Conservation (phyloP, 2,329 filamentous ascomycete species). For the Fusarium solani-melongenae region DNA sequence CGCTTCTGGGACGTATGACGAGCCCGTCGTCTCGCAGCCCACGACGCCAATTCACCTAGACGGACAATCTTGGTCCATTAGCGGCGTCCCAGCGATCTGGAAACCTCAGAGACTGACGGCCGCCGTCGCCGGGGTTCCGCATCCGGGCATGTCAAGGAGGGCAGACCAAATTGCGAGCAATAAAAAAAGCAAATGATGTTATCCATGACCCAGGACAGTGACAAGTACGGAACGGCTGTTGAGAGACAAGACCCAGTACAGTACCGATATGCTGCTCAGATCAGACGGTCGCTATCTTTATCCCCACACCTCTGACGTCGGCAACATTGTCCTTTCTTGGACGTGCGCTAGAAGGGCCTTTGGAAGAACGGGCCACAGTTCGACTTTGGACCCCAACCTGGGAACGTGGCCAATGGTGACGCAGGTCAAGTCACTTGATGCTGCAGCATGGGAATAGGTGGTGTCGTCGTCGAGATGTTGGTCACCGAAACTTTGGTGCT, state of each 20-base stretch:
- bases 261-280: conserved; percentile 1
- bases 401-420: conserved; percentile 13
- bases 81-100: conserved; percentile 45
- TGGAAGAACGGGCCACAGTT: conserved; percentile 6
- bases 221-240: background rate
- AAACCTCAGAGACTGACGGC: conserved; percentile 32
- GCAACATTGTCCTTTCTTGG: conserved; percentile 8
- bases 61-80: conserved; percentile 33
- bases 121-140: conserved; percentile 32
- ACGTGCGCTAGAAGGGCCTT: conserved; percentile 26
- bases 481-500: background rate
- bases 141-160: conserved; percentile 15
- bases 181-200: conserved; percentile 31
- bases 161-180: conserved; percentile 29
- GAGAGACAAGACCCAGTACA: background rate
- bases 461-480: conserved; percentile 2
- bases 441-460: background rate
- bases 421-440: background rate
- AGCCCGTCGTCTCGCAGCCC: conserved; percentile 22
- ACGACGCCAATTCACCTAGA: conserved; percentile 32
- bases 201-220: conserved; percentile 3
- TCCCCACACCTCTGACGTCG: conserved; percentile 37
- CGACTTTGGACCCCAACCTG: background rate
- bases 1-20: conserved; percentile 25
- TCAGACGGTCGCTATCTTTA: conserved; percentile 4